phyloP scores from a whole-genome alignment of 495 filamentous ascomycete species.

The Hypoxylon intermedium region DNA sequence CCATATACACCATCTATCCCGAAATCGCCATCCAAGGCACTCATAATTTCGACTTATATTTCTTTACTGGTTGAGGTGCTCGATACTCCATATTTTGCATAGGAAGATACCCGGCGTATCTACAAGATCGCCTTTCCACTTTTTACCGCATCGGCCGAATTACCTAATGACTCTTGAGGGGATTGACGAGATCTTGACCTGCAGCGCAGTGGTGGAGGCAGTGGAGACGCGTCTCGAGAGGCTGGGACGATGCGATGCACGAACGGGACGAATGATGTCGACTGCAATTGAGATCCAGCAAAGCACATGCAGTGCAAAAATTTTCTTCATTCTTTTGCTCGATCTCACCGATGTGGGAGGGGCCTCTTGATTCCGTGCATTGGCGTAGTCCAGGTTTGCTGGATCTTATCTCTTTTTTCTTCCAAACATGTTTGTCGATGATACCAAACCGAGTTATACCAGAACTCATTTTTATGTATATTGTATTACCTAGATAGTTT shows the following conservation, averaged over 20 bases:
- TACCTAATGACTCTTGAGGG: constrained; percentile 33
- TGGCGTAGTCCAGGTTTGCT: constrained; percentile 20
- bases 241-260: constrained; percentile 29
- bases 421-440: constrained; percentile 31
- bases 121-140: constrained; percentile 11
- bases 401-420: no score
- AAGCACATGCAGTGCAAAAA: constrained; percentile 10
- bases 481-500: constrained; percentile 3
- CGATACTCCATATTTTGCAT: constrained; percentile 25
- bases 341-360: constrained; percentile 1
- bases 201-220: constrained; percentile 23
- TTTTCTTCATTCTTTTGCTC: not conserved
- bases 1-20: not conserved
- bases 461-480: constrained; percentile 4
- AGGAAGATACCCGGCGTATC: constrained; percentile 36
- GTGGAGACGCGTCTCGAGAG: constrained; percentile 32
- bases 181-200: constrained; percentile 22
- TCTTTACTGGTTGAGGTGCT: constrained; percentile 5
- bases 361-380: constrained; percentile 7
- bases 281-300: constrained; percentile 11
- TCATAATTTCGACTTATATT: constrained; percentile 7
- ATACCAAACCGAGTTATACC: constrained; percentile 24
- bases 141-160: constrained; percentile 17
- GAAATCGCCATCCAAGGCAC: not conserved
- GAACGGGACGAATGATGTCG: constrained; percentile 19